Base-by-base conservation (phyloP, 345 rosid genomes). In the Bruguiera parviflora region DNA sequence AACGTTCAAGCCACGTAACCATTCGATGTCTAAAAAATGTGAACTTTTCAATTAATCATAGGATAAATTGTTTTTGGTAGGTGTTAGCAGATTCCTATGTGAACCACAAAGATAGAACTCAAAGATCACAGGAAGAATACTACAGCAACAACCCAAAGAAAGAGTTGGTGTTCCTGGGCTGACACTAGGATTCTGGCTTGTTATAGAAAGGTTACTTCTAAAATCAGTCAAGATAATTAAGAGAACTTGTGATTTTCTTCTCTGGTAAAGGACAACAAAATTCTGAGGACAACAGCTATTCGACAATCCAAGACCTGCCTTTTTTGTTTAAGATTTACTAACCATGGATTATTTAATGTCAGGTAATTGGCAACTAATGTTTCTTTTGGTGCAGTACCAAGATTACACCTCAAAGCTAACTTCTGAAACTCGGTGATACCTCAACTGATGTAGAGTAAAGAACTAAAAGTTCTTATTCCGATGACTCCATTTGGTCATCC, bases 41-140 rank as follows among this genome's bases (percentile, higher is more conserved):
- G 19, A 19, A 31, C 21, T 65, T 32, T 22, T 61, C 21, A 11
- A 13, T 20, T 52, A 16, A 60, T 6, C 13, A 16, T 21, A 70
- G 22, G 53, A 61, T 6, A 61, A 61, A 61, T 52, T 53, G 52
- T 32, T 66, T 51, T 33, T 59, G 75, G 70, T 49, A 66, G 59
- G 27, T 58, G 33, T 6, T 27, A 28, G 22, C 15, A 37, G 47
- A 55, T 27, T 58, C 19, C 28, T 27, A 20, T 57, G 58, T 29
- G 24, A 58, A 43, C 24, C 37, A 46, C 15, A 32, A 13, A 71
- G 31, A 71, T 1, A 22, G 21, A 57, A 64, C 15, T 5, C 35
- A 58, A 58, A 59, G 39, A 28, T 3, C 31, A 27, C 46, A 18
- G 39, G 18, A 35, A 11, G 43, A 37, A 37, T 9, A 37, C 15